Evolutionary conservation across 2,329 filamentous ascomycete genomes (phyloP).

Genomic region (Fusarium papillatum): DNA sequence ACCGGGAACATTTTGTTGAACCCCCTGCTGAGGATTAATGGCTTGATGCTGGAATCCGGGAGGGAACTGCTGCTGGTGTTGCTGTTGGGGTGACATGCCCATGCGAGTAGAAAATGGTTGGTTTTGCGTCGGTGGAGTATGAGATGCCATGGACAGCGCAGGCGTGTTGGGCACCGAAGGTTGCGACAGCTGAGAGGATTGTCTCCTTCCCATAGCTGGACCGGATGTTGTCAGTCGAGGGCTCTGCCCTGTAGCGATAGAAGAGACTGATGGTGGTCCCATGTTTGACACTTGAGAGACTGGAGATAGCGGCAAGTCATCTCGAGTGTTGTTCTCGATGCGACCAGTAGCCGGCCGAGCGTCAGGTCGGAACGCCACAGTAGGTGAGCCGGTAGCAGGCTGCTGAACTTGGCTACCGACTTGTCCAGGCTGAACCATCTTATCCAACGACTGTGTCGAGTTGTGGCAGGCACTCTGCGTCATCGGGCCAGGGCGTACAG

Average conservation of each 20-base stretch:
- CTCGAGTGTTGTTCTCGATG: constrained; percentile 17
- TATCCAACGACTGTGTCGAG: constrained; percentile 41
- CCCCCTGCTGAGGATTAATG: constrained; percentile 13
- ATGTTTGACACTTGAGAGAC: constrained; percentile 41
- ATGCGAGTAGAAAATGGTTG: constrained; percentile 25
- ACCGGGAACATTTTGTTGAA: constrained; percentile 25
- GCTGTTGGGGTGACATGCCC: constrained; percentile 26
- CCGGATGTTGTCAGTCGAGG: constrained; percentile 35
- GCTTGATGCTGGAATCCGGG: constrained; percentile 26
- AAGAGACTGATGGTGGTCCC: constrained; percentile 40
- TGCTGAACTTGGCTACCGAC: constrained; percentile 26
- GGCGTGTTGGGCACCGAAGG: constrained; percentile 21
- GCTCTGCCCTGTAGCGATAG: constrained; percentile 41
- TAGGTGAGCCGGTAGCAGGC: constrained; percentile 30
- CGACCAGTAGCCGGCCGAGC: constrained; percentile 12
- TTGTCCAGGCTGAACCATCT: constrained; percentile 17
- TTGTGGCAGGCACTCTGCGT: constrained; percentile 31
- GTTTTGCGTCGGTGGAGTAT: constrained; percentile 30
- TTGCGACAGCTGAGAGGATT: constrained; percentile 26
- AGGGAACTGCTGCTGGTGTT: constrained; percentile 26
- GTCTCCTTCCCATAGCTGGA: constrained; percentile 19
- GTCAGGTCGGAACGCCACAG: constrained; percentile 28
- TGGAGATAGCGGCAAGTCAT: constrained; percentile 39
- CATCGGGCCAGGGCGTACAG: constrained; percentile 24
- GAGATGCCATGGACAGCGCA: constrained; percentile 24